phyloP scores from a whole-genome alignment of 148 eudicot species.

The Diospyros kaki region DNA sequence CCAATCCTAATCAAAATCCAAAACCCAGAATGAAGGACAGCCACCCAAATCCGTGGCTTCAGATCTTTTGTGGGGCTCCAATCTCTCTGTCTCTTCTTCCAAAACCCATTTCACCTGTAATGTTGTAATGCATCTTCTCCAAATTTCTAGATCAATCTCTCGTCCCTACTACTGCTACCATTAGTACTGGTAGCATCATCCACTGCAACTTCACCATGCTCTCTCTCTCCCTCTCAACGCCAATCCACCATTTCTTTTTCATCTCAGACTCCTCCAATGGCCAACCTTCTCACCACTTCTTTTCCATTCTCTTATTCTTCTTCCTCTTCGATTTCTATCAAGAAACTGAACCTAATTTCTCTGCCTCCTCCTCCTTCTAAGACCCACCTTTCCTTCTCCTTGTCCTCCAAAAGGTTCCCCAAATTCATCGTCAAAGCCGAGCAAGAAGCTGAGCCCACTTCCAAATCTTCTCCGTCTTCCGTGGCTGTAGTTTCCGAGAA shows the following conservation, averaged over 20 bases:
- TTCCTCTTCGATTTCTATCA: conserved; percentile 28
- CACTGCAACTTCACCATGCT: conserved; percentile 1
- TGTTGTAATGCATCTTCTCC: conserved; percentile 4
- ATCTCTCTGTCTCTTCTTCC: neutral
- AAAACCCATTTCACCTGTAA: neutral
- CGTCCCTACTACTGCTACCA: neutral
- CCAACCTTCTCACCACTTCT: conserved; percentile 12
- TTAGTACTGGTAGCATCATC: neutral
- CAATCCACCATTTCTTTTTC: neutral
- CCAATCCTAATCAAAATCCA: too few species aligned
- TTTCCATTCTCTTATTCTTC: neutral
- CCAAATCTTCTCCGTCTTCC: conserved; percentile 17
- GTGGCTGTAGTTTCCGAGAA: conserved; percentile 32
- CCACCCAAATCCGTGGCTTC: neutral
- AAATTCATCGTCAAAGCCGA: conserved; percentile 45
- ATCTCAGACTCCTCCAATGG: neutral
- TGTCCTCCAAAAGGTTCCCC: conserved; percentile 22
- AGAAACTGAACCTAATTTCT: neutral
- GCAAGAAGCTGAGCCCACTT: conserved; percentile 29
- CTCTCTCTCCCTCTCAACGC: neutral
- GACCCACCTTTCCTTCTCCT: conserved; percentile 13
- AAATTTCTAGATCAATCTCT: conserved; percentile 18
- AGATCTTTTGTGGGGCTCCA: neutral
- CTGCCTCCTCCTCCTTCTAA: conserved; percentile 11
- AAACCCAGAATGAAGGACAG: neutral